Base-by-base conservation (phyloP, 768 basidiomycete species). In the Lenzites betulinus region DNA sequence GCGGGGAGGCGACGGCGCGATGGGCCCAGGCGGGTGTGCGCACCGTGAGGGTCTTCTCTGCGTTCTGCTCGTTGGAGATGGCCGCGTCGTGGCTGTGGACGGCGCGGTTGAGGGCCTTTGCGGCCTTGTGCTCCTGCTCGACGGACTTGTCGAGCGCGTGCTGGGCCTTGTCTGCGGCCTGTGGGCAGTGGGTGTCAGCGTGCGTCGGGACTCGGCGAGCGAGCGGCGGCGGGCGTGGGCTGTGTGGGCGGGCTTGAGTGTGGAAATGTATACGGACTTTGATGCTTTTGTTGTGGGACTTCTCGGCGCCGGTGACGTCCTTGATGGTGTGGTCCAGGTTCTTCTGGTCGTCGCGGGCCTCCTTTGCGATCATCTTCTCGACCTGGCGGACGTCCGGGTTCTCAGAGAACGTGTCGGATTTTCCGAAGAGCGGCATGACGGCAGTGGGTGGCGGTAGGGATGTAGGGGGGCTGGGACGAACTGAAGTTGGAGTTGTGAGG, bases 301-400 rank as follows among this genome's bases (percentile, higher is more conserved):
- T 86, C 68, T 89, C 85, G 8, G 78, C 76, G 33, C 74, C 73
- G 20, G 74, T 71, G 33, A 89, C 73, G 50, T 85, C 82, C 67
- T 83, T 85, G 62, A 85, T 62, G 35, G 82, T 78, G 47, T 79
- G 77, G 68, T 84, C 78, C 64, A 89, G 69, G 33, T 71, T 72
- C 48, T 73, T 77, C 54, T 82, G 76, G 68, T 86, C 85, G 25
- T 76, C 73, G 64, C 81, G 82, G 18, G 80, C 79, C 64, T 87
- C 86, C 52, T 76, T 77, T 4, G 74, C 64, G 36, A 84, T 70
- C 18, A 72, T 70, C 56, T 79, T 81, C 67, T 85, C 82, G 49
- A 77, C 57, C 65, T 76, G 71, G 66, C 76, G 78, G 43, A 76
- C 49, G 8, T 73, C 68, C 12, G 70, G 63, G 64, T 69, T 65